A percentile compares a stretch with the other conserved stretches of the same genome.
Evolutionary conservation across 352 stramenopile species (phyloP).

Genomic region (Phytopythium montanum): DNA sequence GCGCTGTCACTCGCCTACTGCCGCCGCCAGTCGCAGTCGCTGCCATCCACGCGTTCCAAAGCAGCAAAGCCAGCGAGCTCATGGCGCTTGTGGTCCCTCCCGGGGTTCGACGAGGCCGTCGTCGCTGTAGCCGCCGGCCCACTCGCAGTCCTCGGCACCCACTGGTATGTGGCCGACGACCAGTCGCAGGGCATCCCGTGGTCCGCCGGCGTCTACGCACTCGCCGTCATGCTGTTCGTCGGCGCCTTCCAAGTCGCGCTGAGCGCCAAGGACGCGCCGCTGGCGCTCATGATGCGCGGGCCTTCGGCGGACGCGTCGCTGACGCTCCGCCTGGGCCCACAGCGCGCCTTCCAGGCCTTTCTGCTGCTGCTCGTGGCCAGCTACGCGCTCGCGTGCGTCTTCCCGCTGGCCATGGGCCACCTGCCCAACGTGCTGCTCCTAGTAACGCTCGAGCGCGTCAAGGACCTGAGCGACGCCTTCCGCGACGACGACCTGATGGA

Average conservation of each 20-base stretch:
- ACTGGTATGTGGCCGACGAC: constrained; percentile 40
- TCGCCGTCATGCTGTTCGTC: constrained; percentile 57
- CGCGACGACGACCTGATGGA: constrained; percentile 57
- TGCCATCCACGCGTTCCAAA: neutral
- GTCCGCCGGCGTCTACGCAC: constrained; percentile 36
- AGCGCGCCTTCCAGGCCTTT: constrained; percentile 60
- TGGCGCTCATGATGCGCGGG: constrained; percentile 51
- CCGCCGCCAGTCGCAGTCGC: constrained; percentile 11
- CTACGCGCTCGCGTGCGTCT: constrained; percentile 52
- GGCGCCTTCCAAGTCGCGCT: constrained; percentile 60
- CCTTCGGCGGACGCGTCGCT: constrained; percentile 33
- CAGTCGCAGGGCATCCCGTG: constrained; percentile 9
- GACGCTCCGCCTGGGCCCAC: constrained; percentile 48
- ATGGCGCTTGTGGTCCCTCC: constrained; percentile 19
- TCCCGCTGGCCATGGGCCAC: constrained; percentile 49
- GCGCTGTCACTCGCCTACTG: constrained; percentile 60
- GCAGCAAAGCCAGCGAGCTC: too few species aligned
- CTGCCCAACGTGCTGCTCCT: constrained; percentile 67
- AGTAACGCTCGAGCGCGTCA: constrained; percentile 46
- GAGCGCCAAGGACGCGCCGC: constrained; percentile 69
- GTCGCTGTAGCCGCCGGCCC: constrained; percentile 44
- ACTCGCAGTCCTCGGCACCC: constrained; percentile 48
- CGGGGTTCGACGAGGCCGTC: constrained; percentile 52
- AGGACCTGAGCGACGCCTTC: constrained; percentile 70
- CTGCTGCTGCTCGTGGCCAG: constrained; percentile 52